These are phyloP conservation scores for Geranomyces variabilis DNA, from an alignment of 192 early-diverging fungal genomes.

Conservation along the genomic window DNA sequence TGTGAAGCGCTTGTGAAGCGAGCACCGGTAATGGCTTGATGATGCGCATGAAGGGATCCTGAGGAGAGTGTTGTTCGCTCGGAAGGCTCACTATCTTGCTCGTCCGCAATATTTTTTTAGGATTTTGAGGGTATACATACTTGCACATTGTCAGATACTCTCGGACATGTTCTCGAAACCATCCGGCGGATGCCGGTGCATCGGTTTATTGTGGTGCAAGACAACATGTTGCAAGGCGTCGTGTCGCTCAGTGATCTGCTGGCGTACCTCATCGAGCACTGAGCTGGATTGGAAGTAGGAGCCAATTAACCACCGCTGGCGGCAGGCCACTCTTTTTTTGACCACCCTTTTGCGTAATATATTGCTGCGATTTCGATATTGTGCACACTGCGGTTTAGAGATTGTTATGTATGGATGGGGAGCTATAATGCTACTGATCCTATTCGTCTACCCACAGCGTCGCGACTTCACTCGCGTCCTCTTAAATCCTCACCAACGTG, in stretches of 20 bases:
- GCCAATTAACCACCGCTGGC: no score
- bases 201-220: constrained; percentile 89
- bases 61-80: neutral
- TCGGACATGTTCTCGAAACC: constrained; percentile 84
- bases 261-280: constrained; percentile 31
- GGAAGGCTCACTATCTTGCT: neutral
- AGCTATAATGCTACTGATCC: no score
- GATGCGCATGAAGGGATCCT: no score
- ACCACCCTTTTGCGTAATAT: no score
- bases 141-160: constrained; percentile 83
- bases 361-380: no score
- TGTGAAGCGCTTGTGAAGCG: constrained; percentile 80
- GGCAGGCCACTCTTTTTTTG: no score
- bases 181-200: constrained; percentile 86
- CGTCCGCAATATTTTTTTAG: constrained; percentile 37
- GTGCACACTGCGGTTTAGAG: no score
- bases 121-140: constrained; percentile 95
- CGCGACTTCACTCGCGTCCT: neutral
- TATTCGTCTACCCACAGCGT: no score
- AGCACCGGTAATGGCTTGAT: constrained; percentile 78
- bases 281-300: neutral
- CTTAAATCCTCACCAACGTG: neutral
- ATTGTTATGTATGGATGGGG: no score
- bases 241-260: constrained; percentile 87
- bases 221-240: constrained; percentile 75